Evolutionary conservation across 768 basidiomycete species (phyloP), one percentile per base, ranked within the genome.

Genomic region (Phylloporus sp.): DNA sequence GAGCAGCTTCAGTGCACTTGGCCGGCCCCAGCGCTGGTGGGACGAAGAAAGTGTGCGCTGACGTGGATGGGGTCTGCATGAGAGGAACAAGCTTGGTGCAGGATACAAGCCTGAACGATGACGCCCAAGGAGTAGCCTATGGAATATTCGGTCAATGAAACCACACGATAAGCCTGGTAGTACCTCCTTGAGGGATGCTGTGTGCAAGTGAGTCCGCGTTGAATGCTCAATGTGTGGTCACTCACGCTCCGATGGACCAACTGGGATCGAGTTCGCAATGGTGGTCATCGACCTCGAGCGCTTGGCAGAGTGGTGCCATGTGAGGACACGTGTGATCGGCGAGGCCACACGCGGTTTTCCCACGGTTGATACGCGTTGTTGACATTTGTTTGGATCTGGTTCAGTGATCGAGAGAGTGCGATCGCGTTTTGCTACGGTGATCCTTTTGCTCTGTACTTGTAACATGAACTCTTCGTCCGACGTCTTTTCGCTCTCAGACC

Each of bases 401-500:
- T n/a, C n/a, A n/a, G n/a, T n/a, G n/a, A n/a, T n/a, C n/a, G n/a
- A n/a, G n/a, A n/a, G n/a, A n/a, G n/a, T n/a, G n/a, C n/a, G n/a
- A n/a, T n/a, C n/a, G n/a, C n/a, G n/a, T n/a, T n/a, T n/a, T n/a
- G n/a, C n/a, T n/a, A n/a, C 29, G 7, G 7, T 11, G 5, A 8
- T 32, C 24, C 34, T 22, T 33, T 9, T 7, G 7, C 14, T 32
- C 33, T 64, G 64, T 64, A 66, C 62, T 66, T 56, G 49, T 65
- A 52, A 26, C 47, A 66, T 66, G 62, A 53, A 68, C 38, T 22
- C 57, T 5, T 41, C 57, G 34, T 66, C 73, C 6, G 83, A 88
- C 67, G 78, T 88, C 20, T 88, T 84, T 71, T 82, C 82, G 0
- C 73, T 90, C 48, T 79, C 84, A 5, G 87, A 90, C 69, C 76